Evolutionary conservation across 1,139 yeast genomes (phyloP).

Genomic region (Yamadazyma taylorii): DNA sequence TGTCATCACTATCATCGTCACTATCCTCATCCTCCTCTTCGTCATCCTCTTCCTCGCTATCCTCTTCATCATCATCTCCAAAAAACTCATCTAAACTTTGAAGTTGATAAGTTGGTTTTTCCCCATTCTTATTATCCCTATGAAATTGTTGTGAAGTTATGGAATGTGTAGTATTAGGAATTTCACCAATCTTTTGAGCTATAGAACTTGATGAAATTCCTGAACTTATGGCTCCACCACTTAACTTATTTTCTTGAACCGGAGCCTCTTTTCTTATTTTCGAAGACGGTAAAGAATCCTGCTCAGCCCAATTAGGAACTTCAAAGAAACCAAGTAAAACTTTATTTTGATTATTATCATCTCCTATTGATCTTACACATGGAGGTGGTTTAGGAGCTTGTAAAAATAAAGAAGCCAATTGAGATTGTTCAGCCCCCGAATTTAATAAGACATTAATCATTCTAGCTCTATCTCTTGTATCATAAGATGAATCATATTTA

Average conservation of each 20-base stretch:
- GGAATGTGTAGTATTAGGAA: constrained; percentile 26
- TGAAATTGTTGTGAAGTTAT: constrained; percentile 26
- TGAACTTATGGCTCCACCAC: constrained; percentile 11
- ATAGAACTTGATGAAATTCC: constrained; percentile 17
- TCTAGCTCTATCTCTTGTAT: constrained; percentile 84
- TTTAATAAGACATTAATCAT: constrained; percentile 56
- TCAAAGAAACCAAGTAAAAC: constrained; percentile 26
- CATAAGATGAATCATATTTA: constrained; percentile 73
- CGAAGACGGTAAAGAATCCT: constrained; percentile 31
- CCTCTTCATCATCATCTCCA: constrained; percentile 50
- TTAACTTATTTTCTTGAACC: constrained; percentile 26
- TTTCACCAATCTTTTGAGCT: constrained; percentile 18
- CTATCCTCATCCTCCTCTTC: constrained; percentile 11
- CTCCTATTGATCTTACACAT: constrained; percentile 9
- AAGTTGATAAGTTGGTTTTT: constrained; percentile 47
- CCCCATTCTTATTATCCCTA: constrained; percentile 5
- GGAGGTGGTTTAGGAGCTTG: constrained; percentile 84
- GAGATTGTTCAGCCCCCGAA: constrained; percentile 34
- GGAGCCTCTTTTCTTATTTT: constrained; percentile 37
- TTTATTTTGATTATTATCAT: constrained; percentile 17
- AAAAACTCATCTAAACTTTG: constrained; percentile 88
- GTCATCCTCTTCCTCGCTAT: constrained; percentile 25
- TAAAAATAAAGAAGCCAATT: constrained; percentile 71
- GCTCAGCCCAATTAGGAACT: constrained; percentile 37
- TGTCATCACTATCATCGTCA: constrained; percentile 7